Evolutionary conservation across 2,329 filamentous ascomycete genomes (phyloP).

Genomic region (Diaporthe ilicicola): DNA sequence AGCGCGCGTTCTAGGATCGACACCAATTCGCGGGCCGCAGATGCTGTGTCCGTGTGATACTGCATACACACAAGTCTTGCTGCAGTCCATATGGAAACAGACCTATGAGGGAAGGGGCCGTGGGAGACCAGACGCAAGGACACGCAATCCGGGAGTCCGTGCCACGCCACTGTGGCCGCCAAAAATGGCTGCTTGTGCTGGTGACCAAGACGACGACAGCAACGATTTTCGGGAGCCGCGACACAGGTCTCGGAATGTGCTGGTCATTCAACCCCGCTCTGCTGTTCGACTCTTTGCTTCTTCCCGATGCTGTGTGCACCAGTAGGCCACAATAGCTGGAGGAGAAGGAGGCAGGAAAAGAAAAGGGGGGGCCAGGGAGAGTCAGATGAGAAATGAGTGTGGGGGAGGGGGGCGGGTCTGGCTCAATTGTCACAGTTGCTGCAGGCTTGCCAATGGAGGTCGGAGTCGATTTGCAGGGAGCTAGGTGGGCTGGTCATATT

Average conservation of each 20-base stretch:
- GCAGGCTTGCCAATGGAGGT: conserved; percentile 2
- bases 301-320: neutral
- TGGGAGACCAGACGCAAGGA: neutral
- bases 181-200: neutral
- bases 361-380: conserved; percentile 14
- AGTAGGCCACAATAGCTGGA: neutral
- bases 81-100: neutral
- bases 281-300: too few species aligned
- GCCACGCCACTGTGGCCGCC: neutral
- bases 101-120: neutral
- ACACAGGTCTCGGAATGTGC: conserved; percentile 8
- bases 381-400: conserved; percentile 22
- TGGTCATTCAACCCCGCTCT: neutral
- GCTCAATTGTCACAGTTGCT: conserved; percentile 4
- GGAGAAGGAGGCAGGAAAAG: neutral
- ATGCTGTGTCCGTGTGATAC: conserved; percentile 3
- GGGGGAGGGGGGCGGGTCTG: conserved; percentile 15
- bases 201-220: neutral
- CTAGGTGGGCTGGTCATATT: neutral
- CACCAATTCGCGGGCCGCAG: conserved; percentile 15
- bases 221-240: neutral
- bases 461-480: neutral
- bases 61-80: neutral
- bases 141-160: conserved; percentile 16
- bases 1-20: neutral